Percentiles rank a stretch among this genome's conserved stretches.
Conservation (phyloP, 1,284 basidiomycete species). For the Trichosporon inkin region DNA sequence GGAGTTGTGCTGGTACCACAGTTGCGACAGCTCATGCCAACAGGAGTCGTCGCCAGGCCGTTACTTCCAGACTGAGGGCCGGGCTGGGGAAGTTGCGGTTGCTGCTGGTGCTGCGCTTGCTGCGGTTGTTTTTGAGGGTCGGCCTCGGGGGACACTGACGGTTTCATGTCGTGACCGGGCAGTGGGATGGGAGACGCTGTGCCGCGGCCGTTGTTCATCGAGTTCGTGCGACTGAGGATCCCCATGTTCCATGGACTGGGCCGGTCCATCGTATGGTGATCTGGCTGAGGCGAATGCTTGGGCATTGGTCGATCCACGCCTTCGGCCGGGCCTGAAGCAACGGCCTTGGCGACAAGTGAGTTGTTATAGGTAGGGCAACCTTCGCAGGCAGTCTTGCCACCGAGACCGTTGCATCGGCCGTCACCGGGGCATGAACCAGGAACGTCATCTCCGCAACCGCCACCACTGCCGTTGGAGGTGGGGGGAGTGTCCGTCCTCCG, state of each 20-base stretch:
- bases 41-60: constrained; percentile 53
- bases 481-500: constrained; percentile 28
- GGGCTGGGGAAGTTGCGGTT: constrained; percentile 10
- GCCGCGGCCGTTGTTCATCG: neutral
- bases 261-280: constrained; percentile 16
- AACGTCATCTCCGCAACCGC: neutral
- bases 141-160: constrained; percentile 19
- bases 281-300: constrained; percentile 13
- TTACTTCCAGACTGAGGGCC: constrained; percentile 22
- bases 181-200: neutral
- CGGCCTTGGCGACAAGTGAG: constrained; percentile 38
- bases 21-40: constrained; percentile 84
- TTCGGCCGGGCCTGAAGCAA: constrained; percentile 28
- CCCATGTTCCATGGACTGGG: constrained; percentile 20
- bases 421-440: constrained; percentile 86
- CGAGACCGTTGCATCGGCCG: constrained; percentile 90
- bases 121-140: constrained; percentile 16
- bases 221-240: neutral
- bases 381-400: constrained; percentile 80
- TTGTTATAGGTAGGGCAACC: constrained; percentile 96
- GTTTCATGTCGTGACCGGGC: constrained; percentile 7
- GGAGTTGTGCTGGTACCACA: constrained; percentile 92
- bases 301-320: constrained; percentile 41
- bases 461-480: neutral
- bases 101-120: neutral